phyloP scores from a whole-genome alignment of 1,284 basidiomycete genomes.

The Xerocomus nothofagi region DNA sequence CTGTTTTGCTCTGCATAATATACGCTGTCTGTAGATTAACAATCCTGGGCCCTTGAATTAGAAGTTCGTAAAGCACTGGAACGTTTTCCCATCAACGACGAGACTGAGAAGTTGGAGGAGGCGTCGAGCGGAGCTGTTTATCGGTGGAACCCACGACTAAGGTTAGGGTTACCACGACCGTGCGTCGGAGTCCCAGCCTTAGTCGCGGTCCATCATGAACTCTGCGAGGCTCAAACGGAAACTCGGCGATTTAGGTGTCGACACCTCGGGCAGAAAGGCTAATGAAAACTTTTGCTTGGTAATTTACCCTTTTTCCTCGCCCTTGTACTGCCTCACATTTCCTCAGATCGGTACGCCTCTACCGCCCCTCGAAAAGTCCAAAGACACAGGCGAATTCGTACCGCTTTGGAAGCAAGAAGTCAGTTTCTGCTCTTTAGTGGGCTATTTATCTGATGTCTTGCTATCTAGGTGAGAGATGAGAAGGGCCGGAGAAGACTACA shows the following conservation, averaged over 20 bases:
- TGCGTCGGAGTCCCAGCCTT: neutral
- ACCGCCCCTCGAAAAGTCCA: conserved; percentile 84
- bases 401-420: conserved; percentile 98
- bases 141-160: conserved; percentile 11
- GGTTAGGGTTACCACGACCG: conserved; percentile 20
- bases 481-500: conserved; percentile 91
- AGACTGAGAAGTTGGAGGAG: no score
- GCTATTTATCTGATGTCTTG: conserved; percentile 22
- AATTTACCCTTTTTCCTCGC: conserved; percentile 22
- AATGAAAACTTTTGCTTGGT: conserved; percentile 90
- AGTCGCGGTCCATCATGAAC: conserved; percentile 40
- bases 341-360: conserved; percentile 86
- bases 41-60: no score
- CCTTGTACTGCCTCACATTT: conserved; percentile 6
- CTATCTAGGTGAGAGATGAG: conserved; percentile 82
- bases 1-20: no score
- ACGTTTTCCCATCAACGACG: no score
- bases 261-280: conserved; percentile 64
- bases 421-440: conserved; percentile 23
- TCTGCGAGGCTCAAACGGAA: conserved; percentile 67
- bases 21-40: no score
- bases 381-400: conserved; percentile 90
- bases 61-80: no score
- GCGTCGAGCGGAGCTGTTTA: no score
- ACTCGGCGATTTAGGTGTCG: conserved; percentile 78